These are phyloP conservation scores for Penicillium verrucosum DNA, from an alignment of 2,329 filamentous ascomycete genomes.

Conservation along the genomic window DNA sequence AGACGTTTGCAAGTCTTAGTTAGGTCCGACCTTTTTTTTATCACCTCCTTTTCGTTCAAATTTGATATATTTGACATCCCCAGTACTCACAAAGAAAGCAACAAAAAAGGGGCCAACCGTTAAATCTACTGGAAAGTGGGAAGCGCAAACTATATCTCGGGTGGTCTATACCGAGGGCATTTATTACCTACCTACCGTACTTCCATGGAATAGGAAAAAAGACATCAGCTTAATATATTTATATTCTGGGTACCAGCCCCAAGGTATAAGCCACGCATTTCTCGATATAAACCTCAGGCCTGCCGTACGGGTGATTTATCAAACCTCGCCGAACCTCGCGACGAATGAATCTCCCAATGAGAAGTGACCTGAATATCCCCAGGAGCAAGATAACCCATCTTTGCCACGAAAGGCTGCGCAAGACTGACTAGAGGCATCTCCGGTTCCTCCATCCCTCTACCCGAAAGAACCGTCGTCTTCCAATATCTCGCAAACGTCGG, in stretches of 20 bases:
- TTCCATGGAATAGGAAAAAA: background rate
- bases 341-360: constrained; percentile 26
- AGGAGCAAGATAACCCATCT: constrained; percentile 16
- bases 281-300: background rate
- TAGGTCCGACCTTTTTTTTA: too few relatives aligned
- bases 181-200: background rate
- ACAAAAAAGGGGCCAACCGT: too few relatives aligned
- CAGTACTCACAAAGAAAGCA: accelerated
- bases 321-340: constrained; percentile 20
- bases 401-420: constrained; percentile 10
- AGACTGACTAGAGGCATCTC: constrained; percentile 16
- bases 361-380: constrained; percentile 24
- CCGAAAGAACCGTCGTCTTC: constrained; percentile 11
- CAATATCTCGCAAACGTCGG: constrained; percentile 11
- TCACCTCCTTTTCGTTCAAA: background rate
- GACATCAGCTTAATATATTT: background rate
- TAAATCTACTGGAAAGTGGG: background rate
- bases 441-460: constrained; percentile 10
- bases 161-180: background rate
- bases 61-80: too few relatives aligned
- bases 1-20: too few relatives aligned
- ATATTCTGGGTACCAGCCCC: background rate
- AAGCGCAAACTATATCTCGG: background rate
- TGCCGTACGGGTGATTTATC: constrained; percentile 16
- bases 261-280: background rate